Evolutionary conservation across 257 asterid genomes (phyloP), one percentile per base, ranked within the genome.

Genomic region (Solanum ahanhuiri): DNA sequence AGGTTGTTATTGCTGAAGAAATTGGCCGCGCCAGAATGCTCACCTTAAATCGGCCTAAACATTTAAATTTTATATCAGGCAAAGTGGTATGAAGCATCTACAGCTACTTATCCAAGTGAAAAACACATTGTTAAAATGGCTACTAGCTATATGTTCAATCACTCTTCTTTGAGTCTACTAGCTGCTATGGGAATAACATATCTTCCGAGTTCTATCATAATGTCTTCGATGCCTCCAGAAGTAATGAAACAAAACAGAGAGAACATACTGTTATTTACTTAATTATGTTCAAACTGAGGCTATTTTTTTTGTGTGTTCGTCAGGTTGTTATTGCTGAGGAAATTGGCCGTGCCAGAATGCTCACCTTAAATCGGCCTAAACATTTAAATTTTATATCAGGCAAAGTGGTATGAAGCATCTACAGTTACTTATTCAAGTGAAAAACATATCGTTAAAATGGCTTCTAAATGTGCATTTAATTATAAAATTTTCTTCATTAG

Each of bases 361-460:
- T 93, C 72, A 93, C 98, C 85, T 90, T 96, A 93, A 96, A 96
- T 89, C 93, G 93, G 90, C 98, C 99, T 82, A 94, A 95, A 31
- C 92, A 95, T 60, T 67, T 95, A 91, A 96, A 96, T 23, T 95
- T 93, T 87, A 92, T 96, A 54, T 89, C 98, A 31, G 86, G 73
- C 23, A 92, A 91, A 20, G 92, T 95, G 97, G 98, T 96, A 94
- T 79, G 91, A 12, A 70, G 8, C 87, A 39, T 39, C 45, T 39
- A 39, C 45, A 39, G 3, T 39, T 8, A 39, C 45, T 39, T 39
- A 39, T 39, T 39, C 45, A 39, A 39, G 45, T 43, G 14, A 41
- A 41, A 41, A 41, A 3, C 48, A 41, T 1, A 41, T 10, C 3
- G 48, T 41, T 43, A 43, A 17, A 23, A 64, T 51, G 69, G 34